Evolutionary conservation across 2,329 filamentous ascomycete species (phyloP).

Genomic region (Catunica adiposa): DNA sequence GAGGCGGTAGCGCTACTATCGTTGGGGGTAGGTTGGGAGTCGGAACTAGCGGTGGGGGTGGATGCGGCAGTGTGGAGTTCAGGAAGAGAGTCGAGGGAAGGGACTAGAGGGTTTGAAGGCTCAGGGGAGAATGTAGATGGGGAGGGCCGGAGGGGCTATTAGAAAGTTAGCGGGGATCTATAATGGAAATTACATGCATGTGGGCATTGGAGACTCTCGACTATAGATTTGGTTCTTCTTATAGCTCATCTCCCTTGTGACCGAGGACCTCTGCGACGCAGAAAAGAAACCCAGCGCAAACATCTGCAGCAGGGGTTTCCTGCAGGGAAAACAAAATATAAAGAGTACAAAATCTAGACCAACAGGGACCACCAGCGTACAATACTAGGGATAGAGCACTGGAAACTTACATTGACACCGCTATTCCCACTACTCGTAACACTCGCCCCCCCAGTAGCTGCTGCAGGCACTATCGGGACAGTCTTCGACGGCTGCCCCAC

Average conservation of each 20-base stretch:
- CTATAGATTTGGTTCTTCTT: too few relatives aligned
- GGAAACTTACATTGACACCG: not conserved
- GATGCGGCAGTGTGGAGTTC: constrained; percentile 11
- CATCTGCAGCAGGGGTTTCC: too few relatives aligned
- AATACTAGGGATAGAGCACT: too few relatives aligned
- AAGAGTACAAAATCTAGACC: too few relatives aligned
- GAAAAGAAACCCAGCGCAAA: too few relatives aligned
- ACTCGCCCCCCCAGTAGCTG: not conserved
- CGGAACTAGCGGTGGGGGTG: constrained; percentile 9
- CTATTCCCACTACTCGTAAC: not conserved
- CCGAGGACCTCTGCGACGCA: not conserved
- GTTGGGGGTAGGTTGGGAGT: constrained; percentile 11
- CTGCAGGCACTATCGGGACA: not conserved
- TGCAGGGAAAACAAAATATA: too few relatives aligned
- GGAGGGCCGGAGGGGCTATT: not conserved
- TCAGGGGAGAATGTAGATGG: constrained; percentile 1
- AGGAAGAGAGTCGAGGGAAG: constrained; percentile 8
- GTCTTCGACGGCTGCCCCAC: too few relatives aligned
- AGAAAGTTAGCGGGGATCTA: too few relatives aligned
- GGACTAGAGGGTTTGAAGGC: not conserved
- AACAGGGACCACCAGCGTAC: too few relatives aligned
- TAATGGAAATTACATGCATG: too few relatives aligned
- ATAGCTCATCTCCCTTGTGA: too few relatives aligned
- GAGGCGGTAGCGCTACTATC: constrained; percentile 9
- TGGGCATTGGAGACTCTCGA: too few relatives aligned